phyloP scores from a whole-genome alignment of 768 basidiomycete species.

The Pholiota molesta region DNA sequence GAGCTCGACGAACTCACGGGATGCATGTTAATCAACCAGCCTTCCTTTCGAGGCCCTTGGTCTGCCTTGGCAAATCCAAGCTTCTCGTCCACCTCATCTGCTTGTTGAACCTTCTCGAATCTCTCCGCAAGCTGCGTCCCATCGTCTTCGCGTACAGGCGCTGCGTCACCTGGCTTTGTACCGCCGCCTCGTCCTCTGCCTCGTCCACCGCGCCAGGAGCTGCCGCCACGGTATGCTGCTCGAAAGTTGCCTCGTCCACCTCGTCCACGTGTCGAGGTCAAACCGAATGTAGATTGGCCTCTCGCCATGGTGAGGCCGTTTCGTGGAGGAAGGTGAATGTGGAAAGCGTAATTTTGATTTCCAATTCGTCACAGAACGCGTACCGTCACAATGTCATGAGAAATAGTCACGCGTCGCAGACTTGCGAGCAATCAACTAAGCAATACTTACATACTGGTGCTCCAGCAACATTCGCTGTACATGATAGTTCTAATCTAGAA shows the following conservation, averaged over 20 bases:
- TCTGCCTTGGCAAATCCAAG: slow-evolving; percentile 84
- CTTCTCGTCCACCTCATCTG: slow-evolving; percentile 92
- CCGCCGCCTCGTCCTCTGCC: slow-evolving; percentile 58
- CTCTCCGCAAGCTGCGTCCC: slow-evolving; percentile 84
- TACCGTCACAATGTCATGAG: slow-evolving; percentile 9
- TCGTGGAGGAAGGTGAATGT: background rate
- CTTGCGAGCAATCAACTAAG: background rate
- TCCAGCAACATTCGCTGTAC: too few species aligned
- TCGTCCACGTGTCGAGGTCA: slow-evolving; percentile 52
- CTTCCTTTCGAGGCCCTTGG: slow-evolving; percentile 77
- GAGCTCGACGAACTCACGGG: slow-evolving; percentile 59
- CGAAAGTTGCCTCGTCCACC: slow-evolving; percentile 47
- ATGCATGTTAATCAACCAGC: slow-evolving; percentile 99
- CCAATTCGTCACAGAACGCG: slow-evolving; percentile 12
- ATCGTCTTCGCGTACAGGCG: slow-evolving; percentile 81
- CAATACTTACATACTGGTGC: too few species aligned
- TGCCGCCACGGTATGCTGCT: slow-evolving; percentile 47
- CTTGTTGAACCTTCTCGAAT: slow-evolving; percentile 76
- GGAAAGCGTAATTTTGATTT: background rate
- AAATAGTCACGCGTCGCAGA: background rate
- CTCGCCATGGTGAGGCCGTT: slow-evolving; percentile 43
- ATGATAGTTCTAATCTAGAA: too few species aligned
- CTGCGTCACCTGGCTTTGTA: slow-evolving; percentile 46
- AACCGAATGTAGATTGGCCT: slow-evolving; percentile 59
- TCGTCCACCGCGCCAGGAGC: slow-evolving; percentile 56